phyloP scores from a whole-genome alignment of 2,329 filamentous ascomycete genomes.

The Phialophora chinensis region DNA sequence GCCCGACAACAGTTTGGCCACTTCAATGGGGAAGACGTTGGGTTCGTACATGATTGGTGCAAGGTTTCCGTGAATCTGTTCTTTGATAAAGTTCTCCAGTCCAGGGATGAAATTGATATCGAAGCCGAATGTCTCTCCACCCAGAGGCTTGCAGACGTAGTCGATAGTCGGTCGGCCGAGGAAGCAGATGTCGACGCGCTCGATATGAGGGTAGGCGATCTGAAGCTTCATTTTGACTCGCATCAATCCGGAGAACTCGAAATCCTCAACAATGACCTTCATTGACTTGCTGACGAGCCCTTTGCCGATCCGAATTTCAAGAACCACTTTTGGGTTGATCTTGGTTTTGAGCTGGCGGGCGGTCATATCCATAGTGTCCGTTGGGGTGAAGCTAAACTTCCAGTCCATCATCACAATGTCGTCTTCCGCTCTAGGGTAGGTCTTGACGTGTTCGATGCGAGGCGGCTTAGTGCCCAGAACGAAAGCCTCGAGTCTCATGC shows the following conservation, averaged over 20 bases:
- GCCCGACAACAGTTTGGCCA: conserved; percentile 96
- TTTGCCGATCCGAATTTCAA: conserved; percentile 94
- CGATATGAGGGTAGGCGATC: conserved; percentile 92
- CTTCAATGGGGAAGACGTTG: conserved; percentile 97
- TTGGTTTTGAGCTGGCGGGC: conserved; percentile 89
- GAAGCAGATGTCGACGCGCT: conserved; percentile 94
- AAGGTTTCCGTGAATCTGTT: conserved; percentile 93
- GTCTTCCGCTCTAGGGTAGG: conserved; percentile 92
- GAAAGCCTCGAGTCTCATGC: conserved; percentile 90
- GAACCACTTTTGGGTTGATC: conserved; percentile 93
- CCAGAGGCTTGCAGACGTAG: conserved; percentile 96
- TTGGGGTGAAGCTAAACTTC: conserved; percentile 99
- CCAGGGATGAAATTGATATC: conserved; percentile 99
- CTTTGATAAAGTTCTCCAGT: conserved; percentile 89
- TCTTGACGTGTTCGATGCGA: conserved; percentile 96
- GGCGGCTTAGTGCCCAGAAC: conserved; percentile 94
- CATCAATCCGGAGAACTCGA: conserved; percentile 95
- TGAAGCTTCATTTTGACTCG: conserved; percentile 97
- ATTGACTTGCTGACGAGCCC: conserved; percentile 96
- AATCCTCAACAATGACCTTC: conserved; percentile 97
- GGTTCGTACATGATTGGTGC: conserved; percentile 98
- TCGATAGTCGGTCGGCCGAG: conserved; percentile 86
- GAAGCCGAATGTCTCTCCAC: conserved; percentile 93
- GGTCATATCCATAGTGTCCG: conserved; percentile 91
- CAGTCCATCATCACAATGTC: conserved; percentile 98